phyloP scores from a whole-genome alignment of 2,329 filamentous ascomycete species.

The Trichophyton schoenleinii region DNA sequence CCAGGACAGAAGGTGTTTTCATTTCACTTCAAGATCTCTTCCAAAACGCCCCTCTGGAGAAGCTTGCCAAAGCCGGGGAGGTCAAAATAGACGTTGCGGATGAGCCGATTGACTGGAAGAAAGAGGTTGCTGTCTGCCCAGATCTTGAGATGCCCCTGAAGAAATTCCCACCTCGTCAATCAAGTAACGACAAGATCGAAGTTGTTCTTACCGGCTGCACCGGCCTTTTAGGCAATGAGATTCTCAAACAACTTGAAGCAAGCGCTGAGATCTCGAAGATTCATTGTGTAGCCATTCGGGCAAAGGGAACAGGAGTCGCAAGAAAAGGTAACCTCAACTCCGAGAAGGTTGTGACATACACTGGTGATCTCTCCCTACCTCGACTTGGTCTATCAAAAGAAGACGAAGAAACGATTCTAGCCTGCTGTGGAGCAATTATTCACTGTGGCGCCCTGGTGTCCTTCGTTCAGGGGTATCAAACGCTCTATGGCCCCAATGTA shows the following conservation, averaged over 20 bases:
- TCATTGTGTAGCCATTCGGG: slow-evolving; percentile 32
- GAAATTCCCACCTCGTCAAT: neutral
- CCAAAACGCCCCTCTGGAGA: slow-evolving; percentile 4
- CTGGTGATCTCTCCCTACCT: slow-evolving; percentile 27
- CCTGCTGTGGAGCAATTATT: slow-evolving; percentile 37
- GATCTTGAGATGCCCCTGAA: neutral
- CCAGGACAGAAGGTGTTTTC: neutral
- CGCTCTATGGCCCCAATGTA: slow-evolving; percentile 19
- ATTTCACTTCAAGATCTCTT: slow-evolving; percentile 7
- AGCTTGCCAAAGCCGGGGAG: slow-evolving; percentile 3
- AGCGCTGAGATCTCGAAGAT: slow-evolving; percentile 24
- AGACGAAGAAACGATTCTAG: slow-evolving; percentile 20
- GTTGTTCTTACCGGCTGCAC: slow-evolving; percentile 21
- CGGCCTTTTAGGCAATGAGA: slow-evolving; percentile 28
- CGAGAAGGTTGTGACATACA: slow-evolving; percentile 23
- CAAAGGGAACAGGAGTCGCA: neutral
- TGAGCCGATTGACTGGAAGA: slow-evolving; percentile 6
- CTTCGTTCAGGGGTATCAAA: slow-evolving; percentile 19
- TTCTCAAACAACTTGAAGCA: slow-evolving; percentile 29
- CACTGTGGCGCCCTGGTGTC: slow-evolving; percentile 39
- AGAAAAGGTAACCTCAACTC: neutral
- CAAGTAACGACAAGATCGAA: neutral
- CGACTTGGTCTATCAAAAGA: slow-evolving; percentile 29
- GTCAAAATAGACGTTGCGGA: neutral
- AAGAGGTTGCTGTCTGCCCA: slow-evolving; percentile 2